phyloP scores from a whole-genome alignment of 1,284 basidiomycete genomes.

The Nidula niveotomentosa region DNA sequence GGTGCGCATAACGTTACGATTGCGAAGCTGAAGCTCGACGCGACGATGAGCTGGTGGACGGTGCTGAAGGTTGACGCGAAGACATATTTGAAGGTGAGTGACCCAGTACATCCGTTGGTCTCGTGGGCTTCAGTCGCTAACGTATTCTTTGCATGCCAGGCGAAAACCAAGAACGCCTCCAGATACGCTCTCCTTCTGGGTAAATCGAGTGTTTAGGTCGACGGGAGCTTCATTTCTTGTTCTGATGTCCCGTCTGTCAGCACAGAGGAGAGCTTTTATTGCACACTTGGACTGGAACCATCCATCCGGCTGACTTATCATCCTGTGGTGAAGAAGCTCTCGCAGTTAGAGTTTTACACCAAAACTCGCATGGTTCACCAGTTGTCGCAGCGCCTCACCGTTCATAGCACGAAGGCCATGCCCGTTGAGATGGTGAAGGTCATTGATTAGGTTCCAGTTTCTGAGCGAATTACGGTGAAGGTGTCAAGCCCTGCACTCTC shows the following conservation, averaged over 20 bases:
- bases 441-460: slow-evolving; percentile 21
- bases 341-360: slow-evolving; percentile 16
- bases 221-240: slow-evolving; percentile 28
- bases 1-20: slow-evolving; percentile 29
- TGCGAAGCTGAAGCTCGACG: slow-evolving; percentile 21
- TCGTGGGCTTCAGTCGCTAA: not conserved
- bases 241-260: slow-evolving; percentile 22
- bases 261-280: slow-evolving; percentile 27
- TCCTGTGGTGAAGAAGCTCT: slow-evolving; percentile 15
- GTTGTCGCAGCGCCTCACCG: slow-evolving; percentile 16
- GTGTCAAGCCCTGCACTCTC: slow-evolving; percentile 3
- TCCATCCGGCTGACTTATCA: slow-evolving; percentile 20
- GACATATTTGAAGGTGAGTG: slow-evolving; percentile 22
- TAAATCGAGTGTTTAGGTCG: slow-evolving; percentile 27
- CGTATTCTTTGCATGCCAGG: slow-evolving; percentile 11
- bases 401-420: slow-evolving; percentile 19
- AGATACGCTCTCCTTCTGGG: slow-evolving; percentile 29
- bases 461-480: slow-evolving; percentile 23
- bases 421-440: slow-evolving; percentile 18
- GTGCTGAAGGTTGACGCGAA: slow-evolving; percentile 26
- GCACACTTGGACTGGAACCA: slow-evolving; percentile 27
- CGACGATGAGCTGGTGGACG: slow-evolving; percentile 24
- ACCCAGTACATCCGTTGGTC: not conserved
- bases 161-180: slow-evolving; percentile 27
- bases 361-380: slow-evolving; percentile 11